Percentiles rank a stretch among this genome's conserved stretches.
Evolutionary conservation across 2,329 filamentous ascomycete genomes (phyloP).

Genomic region (Penicillium palitans): DNA sequence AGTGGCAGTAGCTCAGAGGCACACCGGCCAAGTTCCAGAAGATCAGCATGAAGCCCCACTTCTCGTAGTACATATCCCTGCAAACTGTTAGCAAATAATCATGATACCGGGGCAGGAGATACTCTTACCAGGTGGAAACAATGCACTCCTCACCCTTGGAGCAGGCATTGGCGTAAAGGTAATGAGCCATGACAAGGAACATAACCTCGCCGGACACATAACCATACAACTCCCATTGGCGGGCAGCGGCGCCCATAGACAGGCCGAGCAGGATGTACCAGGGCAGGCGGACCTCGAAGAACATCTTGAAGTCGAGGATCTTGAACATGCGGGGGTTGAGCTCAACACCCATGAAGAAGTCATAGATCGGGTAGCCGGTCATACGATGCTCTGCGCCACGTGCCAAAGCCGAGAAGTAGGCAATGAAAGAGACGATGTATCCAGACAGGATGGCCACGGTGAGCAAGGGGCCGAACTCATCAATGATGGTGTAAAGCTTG

Average conservation of each 20-base stretch:
- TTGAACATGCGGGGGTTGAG: conserved; percentile 83
- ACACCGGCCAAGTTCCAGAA: conserved; percentile 97
- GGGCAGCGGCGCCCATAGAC: conserved; percentile 71
- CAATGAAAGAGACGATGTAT: conserved; percentile 76
- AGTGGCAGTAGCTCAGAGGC: conserved; percentile 89
- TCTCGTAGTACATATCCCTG: conserved; percentile 94
- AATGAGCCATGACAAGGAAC: conserved; percentile 86
- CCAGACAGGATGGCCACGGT: conserved; percentile 91
- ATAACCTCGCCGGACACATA: conserved; percentile 82
- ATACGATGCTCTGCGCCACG: conserved; percentile 88
- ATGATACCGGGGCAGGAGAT: background rate
- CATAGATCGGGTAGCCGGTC: conserved; percentile 78
- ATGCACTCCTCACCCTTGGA: conserved; percentile 91
- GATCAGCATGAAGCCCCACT: conserved; percentile 96
- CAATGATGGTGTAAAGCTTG: conserved; percentile 85
- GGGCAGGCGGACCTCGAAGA: conserved; percentile 87
- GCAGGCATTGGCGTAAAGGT: conserved; percentile 88
- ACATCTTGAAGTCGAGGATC: conserved; percentile 90
- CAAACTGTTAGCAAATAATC: conserved; percentile 13
- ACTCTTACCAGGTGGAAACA: conserved; percentile 71
- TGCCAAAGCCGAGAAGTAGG: conserved; percentile 79
- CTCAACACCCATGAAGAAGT: conserved; percentile 90
- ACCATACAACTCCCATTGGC: conserved; percentile 81
- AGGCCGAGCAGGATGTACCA: conserved; percentile 89
- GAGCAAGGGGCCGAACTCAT: conserved; percentile 92